These are phyloP conservation scores for Rhododendron williamsianum DNA, from an alignment of 148 eudicot species.

Conservation along the genomic window DNA sequence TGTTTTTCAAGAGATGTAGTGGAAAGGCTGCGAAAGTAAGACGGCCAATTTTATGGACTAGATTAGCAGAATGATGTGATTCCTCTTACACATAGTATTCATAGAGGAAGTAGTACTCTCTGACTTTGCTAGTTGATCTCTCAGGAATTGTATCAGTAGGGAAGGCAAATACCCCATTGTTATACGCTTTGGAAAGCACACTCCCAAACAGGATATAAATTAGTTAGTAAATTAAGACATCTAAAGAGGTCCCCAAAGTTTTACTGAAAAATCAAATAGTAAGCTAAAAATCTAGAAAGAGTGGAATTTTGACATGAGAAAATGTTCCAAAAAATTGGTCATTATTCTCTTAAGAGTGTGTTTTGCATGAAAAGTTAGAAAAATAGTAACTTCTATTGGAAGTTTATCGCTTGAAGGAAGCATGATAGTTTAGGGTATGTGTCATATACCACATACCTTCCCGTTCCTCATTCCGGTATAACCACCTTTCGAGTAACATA, in stretches of 20 bases:
- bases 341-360: not conserved
- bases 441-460: not conserved
- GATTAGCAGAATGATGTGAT: no score
- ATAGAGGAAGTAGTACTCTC: not conserved
- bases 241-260: not conserved
- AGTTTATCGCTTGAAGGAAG: not conserved
- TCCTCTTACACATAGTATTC: no score
- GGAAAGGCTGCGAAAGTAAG: not conserved
- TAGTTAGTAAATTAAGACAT: not conserved
- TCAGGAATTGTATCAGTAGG: not conserved
- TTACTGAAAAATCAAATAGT: not conserved
- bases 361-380: not conserved
- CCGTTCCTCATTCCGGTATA: not conserved
- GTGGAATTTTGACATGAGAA: not conserved
- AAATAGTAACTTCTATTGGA: not conserved
- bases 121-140: not conserved
- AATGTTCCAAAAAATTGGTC: not conserved
- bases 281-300: not conserved
- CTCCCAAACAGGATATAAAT: not conserved
- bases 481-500: not conserved
- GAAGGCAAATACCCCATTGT: not conserved
- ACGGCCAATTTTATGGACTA: not conserved
- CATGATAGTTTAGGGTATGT: not conserved
- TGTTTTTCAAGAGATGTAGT: not conserved
- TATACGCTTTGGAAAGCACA: not conserved